Evolutionary conservation across 768 basidiomycete species (phyloP).

Genomic region (Suillus sp.): DNA sequence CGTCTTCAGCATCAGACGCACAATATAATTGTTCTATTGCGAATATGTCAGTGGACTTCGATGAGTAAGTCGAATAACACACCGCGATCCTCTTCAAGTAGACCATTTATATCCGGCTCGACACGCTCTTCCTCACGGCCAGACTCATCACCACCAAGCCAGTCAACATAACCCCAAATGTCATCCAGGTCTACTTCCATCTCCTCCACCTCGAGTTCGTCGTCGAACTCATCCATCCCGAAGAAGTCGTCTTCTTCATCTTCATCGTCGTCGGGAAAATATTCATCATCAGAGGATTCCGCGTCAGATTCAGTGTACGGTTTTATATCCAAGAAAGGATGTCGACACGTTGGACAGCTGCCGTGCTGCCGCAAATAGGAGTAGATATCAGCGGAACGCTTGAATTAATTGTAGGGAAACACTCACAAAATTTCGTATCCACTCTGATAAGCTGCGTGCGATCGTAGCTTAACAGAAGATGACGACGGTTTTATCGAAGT

Average conservation of each 20-base stretch:
- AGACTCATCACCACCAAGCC: conserved; percentile 30
- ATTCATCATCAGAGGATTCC: conserved; percentile 71
- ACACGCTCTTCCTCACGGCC: conserved; percentile 40
- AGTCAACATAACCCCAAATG: conserved; percentile 17
- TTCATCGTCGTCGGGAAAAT: conserved; percentile 53
- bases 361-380: conserved; percentile 52
- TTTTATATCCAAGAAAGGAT: conserved; percentile 56
- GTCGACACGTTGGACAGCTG: conserved; percentile 69
- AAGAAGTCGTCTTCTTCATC: conserved; percentile 46
- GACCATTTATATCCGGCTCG: conserved; percentile 24
- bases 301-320: conserved; percentile 56
- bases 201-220: conserved; percentile 40
- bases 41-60: neutral
- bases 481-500: neutral
- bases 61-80: conserved; percentile 3
- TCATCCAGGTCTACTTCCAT: conserved; percentile 38
- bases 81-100: conserved; percentile 19
- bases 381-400: conserved; percentile 10
- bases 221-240: conserved; percentile 42
- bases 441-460: conserved; percentile 55
- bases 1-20: neutral
- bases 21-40: neutral
- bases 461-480: neutral
- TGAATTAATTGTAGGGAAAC: neutral
- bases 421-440: conserved; percentile 61